These are phyloP conservation scores for Epichloe elymi DNA, from an alignment of 2,329 filamentous ascomycete genomes.

Conservation along the genomic window DNA sequence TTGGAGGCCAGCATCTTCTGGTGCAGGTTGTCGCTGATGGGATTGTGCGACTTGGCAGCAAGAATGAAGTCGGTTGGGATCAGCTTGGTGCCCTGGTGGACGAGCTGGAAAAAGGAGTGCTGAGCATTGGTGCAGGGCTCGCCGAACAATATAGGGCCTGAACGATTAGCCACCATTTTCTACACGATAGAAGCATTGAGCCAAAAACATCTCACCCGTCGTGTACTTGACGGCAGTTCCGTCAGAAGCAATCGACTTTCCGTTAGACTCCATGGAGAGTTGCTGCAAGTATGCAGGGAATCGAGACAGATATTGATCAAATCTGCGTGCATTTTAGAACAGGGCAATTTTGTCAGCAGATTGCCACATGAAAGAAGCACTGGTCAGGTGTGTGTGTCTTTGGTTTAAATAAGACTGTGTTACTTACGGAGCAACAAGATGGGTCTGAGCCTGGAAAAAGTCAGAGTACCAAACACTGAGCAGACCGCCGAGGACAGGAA, in stretches of 20 bases:
- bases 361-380: neutral
- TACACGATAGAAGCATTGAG: neutral
- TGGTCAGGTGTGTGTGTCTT: neutral
- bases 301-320: conserved; percentile 97
- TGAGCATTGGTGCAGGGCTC: conserved; percentile 98
- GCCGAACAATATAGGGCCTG: conserved; percentile 80
- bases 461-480: conserved; percentile 98
- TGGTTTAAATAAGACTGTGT: too few species aligned
- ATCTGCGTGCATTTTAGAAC: conserved; percentile 34
- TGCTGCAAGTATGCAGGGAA: conserved; percentile 99
- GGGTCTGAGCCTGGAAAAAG: conserved; percentile 98
- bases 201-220: conserved; percentile 42
- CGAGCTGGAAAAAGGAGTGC: conserved; percentile 99
- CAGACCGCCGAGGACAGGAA: conserved; percentile 81
- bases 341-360: neutral
- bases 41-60: conserved; percentile 93
- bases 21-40: conserved; percentile 80
- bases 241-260: conserved; percentile 89
- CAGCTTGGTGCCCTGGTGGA: conserved; percentile 98
- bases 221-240: conserved; percentile 91
- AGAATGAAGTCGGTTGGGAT: conserved; percentile 98
- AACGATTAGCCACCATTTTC: neutral
- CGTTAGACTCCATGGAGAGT: conserved; percentile 98
- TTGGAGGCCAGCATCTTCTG: conserved; percentile 93
- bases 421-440: conserved; percentile 83